These are phyloP conservation scores for Aspergillus brasiliensis DNA, from an alignment of 2,329 filamentous ascomycete genomes.

Conservation along the genomic window DNA sequence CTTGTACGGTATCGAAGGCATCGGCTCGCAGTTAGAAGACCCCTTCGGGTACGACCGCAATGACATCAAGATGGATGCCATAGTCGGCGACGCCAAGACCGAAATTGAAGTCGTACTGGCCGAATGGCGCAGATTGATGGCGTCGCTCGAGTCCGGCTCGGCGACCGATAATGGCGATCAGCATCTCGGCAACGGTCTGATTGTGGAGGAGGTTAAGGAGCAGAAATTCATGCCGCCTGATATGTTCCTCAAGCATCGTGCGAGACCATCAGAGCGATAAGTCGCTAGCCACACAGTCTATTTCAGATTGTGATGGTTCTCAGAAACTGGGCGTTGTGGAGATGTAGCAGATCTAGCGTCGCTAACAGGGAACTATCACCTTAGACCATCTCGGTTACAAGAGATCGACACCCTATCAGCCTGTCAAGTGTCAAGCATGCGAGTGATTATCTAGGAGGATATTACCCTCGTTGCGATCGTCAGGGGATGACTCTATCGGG, in stretches of 20 bases:
- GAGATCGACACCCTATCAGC: slow-evolving; percentile 1
- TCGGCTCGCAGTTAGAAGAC: slow-evolving; percentile 65
- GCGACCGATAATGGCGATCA: slow-evolving; percentile 7
- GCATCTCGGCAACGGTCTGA: not conserved
- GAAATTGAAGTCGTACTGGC: slow-evolving; percentile 61
- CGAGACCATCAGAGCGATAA: slow-evolving; percentile 5
- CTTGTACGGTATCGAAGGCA: slow-evolving; percentile 65
- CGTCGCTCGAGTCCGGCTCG: slow-evolving; percentile 19
- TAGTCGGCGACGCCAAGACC: slow-evolving; percentile 61
- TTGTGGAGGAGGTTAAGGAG: not conserved
- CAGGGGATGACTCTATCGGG: slow-evolving; percentile 1
- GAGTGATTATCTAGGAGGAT: not conserved
- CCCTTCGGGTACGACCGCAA: slow-evolving; percentile 68
- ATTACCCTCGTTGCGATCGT: not conserved
- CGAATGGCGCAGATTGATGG: slow-evolving; percentile 54
- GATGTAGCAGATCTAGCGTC: not conserved
- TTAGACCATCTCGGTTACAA: not conserved
- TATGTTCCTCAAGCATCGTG: slow-evolving; percentile 30
- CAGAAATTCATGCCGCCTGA: slow-evolving; percentile 29
- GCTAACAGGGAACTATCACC: not conserved
- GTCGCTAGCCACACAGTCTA: not conserved
- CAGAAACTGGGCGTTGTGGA: not conserved
- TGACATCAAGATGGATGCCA: slow-evolving; percentile 69
- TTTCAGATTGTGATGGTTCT: not conserved
- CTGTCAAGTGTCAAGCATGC: slow-evolving; percentile 2